Evolutionary conservation across 108 stramenopile genomes (phyloP).

Genomic region (Schizochytrium sp.): DNA sequence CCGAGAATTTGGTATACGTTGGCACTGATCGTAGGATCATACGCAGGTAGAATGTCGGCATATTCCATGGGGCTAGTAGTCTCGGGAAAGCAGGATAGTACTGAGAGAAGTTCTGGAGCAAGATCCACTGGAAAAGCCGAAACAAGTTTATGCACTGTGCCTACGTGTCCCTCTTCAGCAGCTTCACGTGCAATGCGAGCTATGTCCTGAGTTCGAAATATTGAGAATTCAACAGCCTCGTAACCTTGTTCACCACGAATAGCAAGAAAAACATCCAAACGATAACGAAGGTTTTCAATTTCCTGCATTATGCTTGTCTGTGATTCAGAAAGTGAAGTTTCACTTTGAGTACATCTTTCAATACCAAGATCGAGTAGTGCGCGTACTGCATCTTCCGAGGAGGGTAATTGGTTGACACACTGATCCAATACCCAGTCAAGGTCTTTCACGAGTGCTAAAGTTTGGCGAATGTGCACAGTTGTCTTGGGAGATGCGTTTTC

Average conservation of each 20-base stretch:
- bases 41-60: conserved; percentile 27
- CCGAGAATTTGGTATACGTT: neutral
- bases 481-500: neutral
- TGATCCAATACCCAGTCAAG: conserved; percentile 31
- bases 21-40: neutral
- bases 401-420: conserved; percentile 1
- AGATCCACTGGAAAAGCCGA: conserved; percentile 3
- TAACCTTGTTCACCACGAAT: neutral
- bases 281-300: neutral
- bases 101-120: neutral
- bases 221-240: conserved; percentile 38
- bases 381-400: neutral
- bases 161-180: neutral
- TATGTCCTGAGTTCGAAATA: conserved; percentile 9
- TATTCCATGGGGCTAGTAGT: neutral
- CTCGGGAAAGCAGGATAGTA: conserved; percentile 10
- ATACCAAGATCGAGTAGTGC: neutral
- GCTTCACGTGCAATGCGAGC: neutral
- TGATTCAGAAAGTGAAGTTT: neutral
- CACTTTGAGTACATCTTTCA: neutral
- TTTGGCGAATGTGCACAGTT: neutral
- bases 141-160: neutral
- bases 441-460: neutral
- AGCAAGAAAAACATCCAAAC: conserved; percentile 20
- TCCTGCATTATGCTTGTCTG: neutral